These are phyloP conservation scores for Solanum aculeatissimum DNA, from an alignment of 305 asterid genomes.

Conservation along the genomic window DNA sequence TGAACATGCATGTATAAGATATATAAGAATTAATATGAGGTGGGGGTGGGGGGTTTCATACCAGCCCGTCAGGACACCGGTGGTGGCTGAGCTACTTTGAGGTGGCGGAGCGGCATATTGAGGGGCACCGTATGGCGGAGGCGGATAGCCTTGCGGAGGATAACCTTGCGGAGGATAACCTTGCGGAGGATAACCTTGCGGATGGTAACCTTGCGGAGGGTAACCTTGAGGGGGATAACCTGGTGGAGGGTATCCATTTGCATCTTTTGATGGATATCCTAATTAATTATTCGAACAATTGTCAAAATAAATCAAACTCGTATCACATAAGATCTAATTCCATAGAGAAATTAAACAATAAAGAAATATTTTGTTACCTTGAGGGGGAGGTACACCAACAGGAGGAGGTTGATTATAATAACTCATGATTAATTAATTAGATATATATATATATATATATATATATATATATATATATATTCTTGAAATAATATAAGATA, in stretches of 20 bases:
- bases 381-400: constrained; percentile 11
- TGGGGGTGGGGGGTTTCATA: neutral
- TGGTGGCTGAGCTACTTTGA: constrained; percentile 16
- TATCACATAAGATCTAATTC: neutral
- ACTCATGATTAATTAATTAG: neutral
- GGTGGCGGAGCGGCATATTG: constrained; percentile 16
- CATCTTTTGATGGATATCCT: constrained; percentile 5
- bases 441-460: neutral
- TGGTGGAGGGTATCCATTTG: neutral
- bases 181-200: constrained; percentile 10
- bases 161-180: constrained; percentile 12
- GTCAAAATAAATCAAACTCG: neutral
- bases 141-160: constrained; percentile 24
- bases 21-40: neutral
- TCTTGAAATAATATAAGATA: neutral
- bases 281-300: neutral
- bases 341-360: neutral
- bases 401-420: constrained; percentile 11
- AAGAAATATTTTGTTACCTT: neutral
- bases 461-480: neutral
- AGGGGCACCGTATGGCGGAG: constrained; percentile 16
- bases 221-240: neutral
- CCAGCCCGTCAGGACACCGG: constrained; percentile 55
- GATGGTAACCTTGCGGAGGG: neutral
- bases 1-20: neutral